These are phyloP conservation scores for Schoenoplectus tabernaemontani DNA, from an alignment of 202 grass and related monocot species.

Conservation along the genomic window DNA sequence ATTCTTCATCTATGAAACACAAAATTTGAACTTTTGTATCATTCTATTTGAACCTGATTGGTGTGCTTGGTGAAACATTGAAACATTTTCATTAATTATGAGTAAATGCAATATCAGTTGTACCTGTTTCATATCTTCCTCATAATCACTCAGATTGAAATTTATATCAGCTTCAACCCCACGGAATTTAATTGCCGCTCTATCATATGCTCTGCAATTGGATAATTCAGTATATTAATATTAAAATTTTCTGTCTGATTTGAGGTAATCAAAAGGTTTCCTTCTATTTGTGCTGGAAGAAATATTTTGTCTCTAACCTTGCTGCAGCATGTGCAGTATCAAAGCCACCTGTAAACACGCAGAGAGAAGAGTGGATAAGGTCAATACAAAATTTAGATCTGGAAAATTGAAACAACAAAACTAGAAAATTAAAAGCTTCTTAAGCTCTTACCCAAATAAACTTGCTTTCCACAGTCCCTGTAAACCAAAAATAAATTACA, in stretches of 20 bases:
- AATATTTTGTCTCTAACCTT: slow-evolving; percentile 40
- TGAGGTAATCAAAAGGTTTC: not conserved
- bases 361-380: not conserved
- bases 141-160: slow-evolving; percentile 90
- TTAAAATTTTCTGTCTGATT: too few species aligned
- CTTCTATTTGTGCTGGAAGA: not conserved
- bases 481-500: slow-evolving; percentile 20
- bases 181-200: slow-evolving; percentile 94
- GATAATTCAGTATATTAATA: not conserved
- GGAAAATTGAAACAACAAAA: not conserved
- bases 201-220: slow-evolving; percentile 67
- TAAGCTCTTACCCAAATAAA: slow-evolving; percentile 77
- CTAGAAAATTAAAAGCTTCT: slow-evolving; percentile 2
- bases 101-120: not conserved
- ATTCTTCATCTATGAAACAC: slow-evolving; percentile 50
- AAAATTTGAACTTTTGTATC: not conserved
- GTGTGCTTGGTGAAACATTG: not conserved
- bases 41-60: not conserved
- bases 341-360: slow-evolving; percentile 58
- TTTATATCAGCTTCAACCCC: slow-evolving; percentile 94
- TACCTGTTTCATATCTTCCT: slow-evolving; percentile 93
- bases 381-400: slow-evolving; percentile 22
- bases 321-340: slow-evolving; percentile 95
- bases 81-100: slow-evolving; percentile 12
- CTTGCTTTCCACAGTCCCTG: slow-evolving; percentile 99